phyloP scores from a whole-genome alignment of 2,329 filamentous ascomycete species.

The Colletotrichum sp. region DNA sequence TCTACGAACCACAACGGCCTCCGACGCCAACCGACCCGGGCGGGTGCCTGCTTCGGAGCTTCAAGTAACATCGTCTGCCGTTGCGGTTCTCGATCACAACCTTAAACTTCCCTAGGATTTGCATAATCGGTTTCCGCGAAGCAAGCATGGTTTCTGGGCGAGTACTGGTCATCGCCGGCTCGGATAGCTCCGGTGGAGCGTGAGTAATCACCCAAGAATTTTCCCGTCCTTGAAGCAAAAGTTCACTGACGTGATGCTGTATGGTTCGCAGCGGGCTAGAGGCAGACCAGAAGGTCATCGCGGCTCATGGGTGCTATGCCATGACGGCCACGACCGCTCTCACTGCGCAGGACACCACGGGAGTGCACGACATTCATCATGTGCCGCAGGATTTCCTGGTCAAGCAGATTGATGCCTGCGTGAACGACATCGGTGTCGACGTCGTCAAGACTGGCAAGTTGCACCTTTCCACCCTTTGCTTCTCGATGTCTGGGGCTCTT shows the following conservation, averaged over 20 bases:
- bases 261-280: conserved; percentile 75
- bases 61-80: background rate
- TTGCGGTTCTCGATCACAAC: background rate
- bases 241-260: background rate
- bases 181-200: conserved; percentile 91
- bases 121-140: background rate
- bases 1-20: background rate
- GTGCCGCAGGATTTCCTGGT: conserved; percentile 79
- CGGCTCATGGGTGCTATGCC: conserved; percentile 90
- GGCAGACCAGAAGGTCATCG: conserved; percentile 93
- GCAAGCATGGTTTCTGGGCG: conserved; percentile 45
- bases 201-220: conserved; percentile 35
- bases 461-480: background rate
- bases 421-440: conserved; percentile 85
- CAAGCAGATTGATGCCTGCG: conserved; percentile 84
- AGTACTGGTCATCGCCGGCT: conserved; percentile 84
- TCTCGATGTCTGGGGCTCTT: background rate
- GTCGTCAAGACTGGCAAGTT: conserved; percentile 86
- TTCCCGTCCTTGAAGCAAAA: background rate
- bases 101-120: background rate
- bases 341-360: conserved; percentile 93
- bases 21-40: background rate
- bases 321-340: conserved; percentile 95
- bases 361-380: conserved; percentile 81
- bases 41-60: background rate